phyloP scores from a whole-genome alignment of 1,284 basidiomycete species.

The Cutaneotrichosporon mucoides region DNA sequence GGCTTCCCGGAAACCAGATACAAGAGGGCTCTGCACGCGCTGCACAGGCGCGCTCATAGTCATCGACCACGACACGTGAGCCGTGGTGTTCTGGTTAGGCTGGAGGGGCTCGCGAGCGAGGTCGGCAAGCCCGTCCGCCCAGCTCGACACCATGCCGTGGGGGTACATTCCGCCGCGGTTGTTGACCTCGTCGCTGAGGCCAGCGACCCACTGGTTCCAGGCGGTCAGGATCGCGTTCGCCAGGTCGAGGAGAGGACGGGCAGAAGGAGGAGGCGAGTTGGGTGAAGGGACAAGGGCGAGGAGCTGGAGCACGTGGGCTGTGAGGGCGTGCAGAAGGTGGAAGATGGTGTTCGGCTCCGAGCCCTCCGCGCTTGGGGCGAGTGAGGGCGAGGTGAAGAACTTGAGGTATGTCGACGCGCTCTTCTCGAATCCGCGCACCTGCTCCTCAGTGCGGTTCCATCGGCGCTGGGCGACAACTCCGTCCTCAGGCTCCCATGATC shows the following conservation, averaged over 20 bases:
- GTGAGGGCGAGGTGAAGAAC: conserved; percentile 27
- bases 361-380: not conserved
- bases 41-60: conserved; percentile 3
- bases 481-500: conserved; percentile 18
- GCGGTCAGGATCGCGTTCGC: conserved; percentile 29
- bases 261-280: conserved; percentile 13
- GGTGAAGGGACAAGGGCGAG: conserved; percentile 31
- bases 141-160: conserved; percentile 27
- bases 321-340: conserved; percentile 33
- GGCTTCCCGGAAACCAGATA: conserved; percentile 31
- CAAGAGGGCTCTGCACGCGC: conserved; percentile 16
- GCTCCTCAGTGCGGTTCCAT: conserved; percentile 33
- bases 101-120: conserved; percentile 8
- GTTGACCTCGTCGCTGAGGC: conserved; percentile 40
- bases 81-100: not conserved
- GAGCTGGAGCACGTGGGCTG: conserved; percentile 26
- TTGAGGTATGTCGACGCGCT: conserved; percentile 40
- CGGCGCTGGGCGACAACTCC: conserved; percentile 20
- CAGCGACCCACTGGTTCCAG: conserved; percentile 35
- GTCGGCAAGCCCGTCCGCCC: conserved; percentile 34
- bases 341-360: conserved; percentile 30
- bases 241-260: conserved; percentile 30
- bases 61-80: conserved; percentile 16
- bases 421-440: conserved; percentile 27
- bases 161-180: conserved; percentile 43